Percentiles rank a stretch among this genome's conserved stretches.
These are phyloP conservation scores for Heracleum sosnowskyi DNA, from an alignment of 129 eudicot genomes.

Conservation along the genomic window DNA sequence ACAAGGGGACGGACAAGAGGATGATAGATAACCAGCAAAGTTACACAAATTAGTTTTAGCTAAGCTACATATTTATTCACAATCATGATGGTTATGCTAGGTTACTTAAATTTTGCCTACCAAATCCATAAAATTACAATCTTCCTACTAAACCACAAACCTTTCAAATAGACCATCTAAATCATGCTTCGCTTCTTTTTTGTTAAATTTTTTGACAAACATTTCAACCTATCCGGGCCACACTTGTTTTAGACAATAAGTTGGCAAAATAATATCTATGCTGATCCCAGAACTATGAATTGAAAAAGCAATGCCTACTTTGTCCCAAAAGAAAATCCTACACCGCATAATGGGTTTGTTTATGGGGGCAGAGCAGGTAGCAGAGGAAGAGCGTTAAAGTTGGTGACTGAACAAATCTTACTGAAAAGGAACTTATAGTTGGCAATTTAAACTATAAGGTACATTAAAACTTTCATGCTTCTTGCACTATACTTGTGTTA, in stretches of 20 bases:
- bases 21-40: not conserved
- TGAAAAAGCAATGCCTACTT: too few relatives aligned
- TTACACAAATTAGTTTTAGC: not conserved
- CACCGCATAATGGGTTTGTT: not conserved
- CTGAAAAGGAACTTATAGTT: not conserved
- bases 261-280: too few relatives aligned
- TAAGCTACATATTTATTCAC: not conserved
- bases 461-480: not conserved
- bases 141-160: too few relatives aligned
- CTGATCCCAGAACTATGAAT: too few relatives aligned
- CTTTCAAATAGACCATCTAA: too few relatives aligned
- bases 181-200: too few relatives aligned
- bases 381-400: not conserved
- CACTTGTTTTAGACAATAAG: too few relatives aligned
- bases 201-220: too few relatives aligned
- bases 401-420: not conserved
- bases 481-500: not conserved
- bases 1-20: not conserved
- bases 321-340: not conserved
- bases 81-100: not conserved
- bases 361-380: not conserved
- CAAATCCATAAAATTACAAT: too few relatives aligned
- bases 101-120: too few relatives aligned
- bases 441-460: not conserved
- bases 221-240: too few relatives aligned